phyloP scores from a whole-genome alignment of 495 filamentous ascomycete species.

The Clavariopsis aquatica region DNA sequence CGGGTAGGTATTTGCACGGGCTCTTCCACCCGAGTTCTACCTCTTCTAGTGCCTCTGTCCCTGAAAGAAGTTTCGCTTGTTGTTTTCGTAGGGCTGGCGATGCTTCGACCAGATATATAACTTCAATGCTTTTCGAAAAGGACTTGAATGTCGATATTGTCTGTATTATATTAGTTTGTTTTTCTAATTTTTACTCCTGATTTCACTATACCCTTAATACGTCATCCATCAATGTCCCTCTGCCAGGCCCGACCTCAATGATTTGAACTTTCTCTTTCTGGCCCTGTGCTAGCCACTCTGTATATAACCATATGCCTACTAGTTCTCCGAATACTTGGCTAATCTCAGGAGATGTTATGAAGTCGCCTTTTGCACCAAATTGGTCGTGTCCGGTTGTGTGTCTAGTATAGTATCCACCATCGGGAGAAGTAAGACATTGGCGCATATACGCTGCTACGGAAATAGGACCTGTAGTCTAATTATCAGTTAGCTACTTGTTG shows the following conservation, averaged over 20 bases:
- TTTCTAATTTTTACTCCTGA: not conserved
- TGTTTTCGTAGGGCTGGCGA: slow-evolving; percentile 71
- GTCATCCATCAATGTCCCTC: slow-evolving; percentile 97
- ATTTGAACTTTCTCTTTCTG: slow-evolving; percentile 72
- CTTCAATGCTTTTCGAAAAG: slow-evolving; percentile 74
- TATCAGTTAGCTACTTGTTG: slow-evolving; percentile 18
- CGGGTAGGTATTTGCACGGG: slow-evolving; percentile 68
- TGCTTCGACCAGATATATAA: slow-evolving; percentile 88
- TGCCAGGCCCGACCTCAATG: slow-evolving; percentile 90
- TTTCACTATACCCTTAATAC: slow-evolving; percentile 70
- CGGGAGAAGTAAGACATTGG: slow-evolving; percentile 88
- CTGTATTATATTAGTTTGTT: slow-evolving; percentile 48
- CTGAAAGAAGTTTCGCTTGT: slow-evolving; percentile 84
- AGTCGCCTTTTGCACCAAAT: slow-evolving; percentile 89
- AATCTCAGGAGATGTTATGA: slow-evolving; percentile 95
- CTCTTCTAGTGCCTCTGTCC: slow-evolving; percentile 65
- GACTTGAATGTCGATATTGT: slow-evolving; percentile 80
- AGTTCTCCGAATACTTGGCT: slow-evolving; percentile 96
- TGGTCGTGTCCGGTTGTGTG: slow-evolving; percentile 68
- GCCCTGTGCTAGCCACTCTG: slow-evolving; percentile 95
- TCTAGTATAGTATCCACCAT: slow-evolving; percentile 93
- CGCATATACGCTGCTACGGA: slow-evolving; percentile 95
- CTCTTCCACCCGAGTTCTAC: slow-evolving; percentile 74
- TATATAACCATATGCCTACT: slow-evolving; percentile 87
- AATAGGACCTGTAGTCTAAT: slow-evolving; percentile 78